Evolutionary conservation across 2,329 filamentous ascomycete genomes (phyloP).

Genomic region (Alternaria conjuncta): DNA sequence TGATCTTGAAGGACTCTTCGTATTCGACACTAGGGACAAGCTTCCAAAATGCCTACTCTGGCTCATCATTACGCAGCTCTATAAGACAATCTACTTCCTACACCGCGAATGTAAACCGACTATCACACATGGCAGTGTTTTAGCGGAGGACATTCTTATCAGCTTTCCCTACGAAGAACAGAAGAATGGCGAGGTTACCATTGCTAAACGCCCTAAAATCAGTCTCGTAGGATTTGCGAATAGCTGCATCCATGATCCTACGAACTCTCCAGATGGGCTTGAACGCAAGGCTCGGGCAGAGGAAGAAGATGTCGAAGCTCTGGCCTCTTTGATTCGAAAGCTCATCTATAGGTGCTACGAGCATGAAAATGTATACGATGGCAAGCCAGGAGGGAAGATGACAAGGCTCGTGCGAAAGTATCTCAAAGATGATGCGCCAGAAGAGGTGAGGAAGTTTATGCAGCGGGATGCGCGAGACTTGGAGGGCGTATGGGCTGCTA

Average conservation of each 20-base stretch:
- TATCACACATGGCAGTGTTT: conserved; percentile 2
- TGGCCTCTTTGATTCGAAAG: background rate
- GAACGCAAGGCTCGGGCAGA: background rate
- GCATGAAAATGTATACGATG: background rate
- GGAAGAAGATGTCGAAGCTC: background rate
- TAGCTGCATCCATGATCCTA: background rate
- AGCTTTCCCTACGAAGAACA: background rate
- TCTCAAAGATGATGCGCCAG: background rate
- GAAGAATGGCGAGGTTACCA: background rate
- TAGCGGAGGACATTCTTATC: conserved; percentile 1
- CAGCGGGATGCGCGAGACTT: background rate
- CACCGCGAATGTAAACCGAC: conserved; percentile 4
- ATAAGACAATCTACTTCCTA: conserved; percentile 1
- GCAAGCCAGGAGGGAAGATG: background rate
- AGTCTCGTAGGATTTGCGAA: background rate
- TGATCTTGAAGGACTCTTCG: background rate
- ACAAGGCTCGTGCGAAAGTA: background rate
- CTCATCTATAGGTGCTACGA: background rate
- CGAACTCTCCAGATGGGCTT: background rate
- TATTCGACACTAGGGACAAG: background rate
- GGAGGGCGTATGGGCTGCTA: background rate
- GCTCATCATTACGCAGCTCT: conserved; percentile 6
- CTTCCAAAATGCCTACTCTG: conserved; percentile 6
- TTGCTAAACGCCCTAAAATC: background rate
- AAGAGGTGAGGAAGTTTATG: background rate